phyloP scores from a whole-genome alignment of 805 yeast genomes.

The Nakazawaea laoshanensis region DNA sequence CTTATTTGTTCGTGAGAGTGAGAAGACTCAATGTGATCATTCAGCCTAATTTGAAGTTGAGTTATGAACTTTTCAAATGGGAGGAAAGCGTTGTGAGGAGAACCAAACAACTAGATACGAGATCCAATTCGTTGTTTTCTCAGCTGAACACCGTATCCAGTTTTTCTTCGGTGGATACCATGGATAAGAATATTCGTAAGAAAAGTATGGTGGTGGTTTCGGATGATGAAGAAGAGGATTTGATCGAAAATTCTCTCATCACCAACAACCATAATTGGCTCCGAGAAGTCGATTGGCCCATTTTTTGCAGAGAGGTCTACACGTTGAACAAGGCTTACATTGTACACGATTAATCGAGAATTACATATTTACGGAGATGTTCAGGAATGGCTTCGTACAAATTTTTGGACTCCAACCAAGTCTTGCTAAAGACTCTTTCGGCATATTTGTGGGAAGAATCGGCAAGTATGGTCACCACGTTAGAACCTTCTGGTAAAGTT shows the following conservation, averaged over 20 bases:
- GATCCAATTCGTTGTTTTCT: too few relatives aligned
- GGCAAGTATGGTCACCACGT: constrained; percentile 81
- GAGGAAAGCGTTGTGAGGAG: constrained; percentile 30
- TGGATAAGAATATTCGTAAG: too few relatives aligned
- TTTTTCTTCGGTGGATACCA: too few relatives aligned
- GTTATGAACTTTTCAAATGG: constrained; percentile 82
- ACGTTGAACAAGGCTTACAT: constrained; percentile 65
- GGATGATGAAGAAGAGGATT: constrained; percentile 10
- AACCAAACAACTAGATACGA: too few relatives aligned
- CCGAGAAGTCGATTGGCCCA: constrained; percentile 82
- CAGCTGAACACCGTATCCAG: too few relatives aligned
- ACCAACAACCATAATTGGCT: constrained; percentile 20
- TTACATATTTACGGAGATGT: constrained; percentile 61
- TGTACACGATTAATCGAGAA: constrained; percentile 22
- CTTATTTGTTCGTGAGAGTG: constrained; percentile 84
- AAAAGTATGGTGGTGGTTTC: constrained; percentile 7
- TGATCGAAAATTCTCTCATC: constrained; percentile 8
- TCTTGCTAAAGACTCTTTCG: constrained; percentile 67
- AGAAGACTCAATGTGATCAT: constrained; percentile 85
- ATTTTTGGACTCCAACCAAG: constrained; percentile 68
- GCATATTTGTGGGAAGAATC: constrained; percentile 90
- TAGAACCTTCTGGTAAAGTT: constrained; percentile 65
- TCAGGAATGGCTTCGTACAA: constrained; percentile 62
- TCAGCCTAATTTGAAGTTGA: constrained; percentile 86
- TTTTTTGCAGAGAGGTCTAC: constrained; percentile 76